These are phyloP conservation scores for Verticillium klebahnii DNA, from an alignment of 2,329 filamentous ascomycete genomes.

Conservation along the genomic window DNA sequence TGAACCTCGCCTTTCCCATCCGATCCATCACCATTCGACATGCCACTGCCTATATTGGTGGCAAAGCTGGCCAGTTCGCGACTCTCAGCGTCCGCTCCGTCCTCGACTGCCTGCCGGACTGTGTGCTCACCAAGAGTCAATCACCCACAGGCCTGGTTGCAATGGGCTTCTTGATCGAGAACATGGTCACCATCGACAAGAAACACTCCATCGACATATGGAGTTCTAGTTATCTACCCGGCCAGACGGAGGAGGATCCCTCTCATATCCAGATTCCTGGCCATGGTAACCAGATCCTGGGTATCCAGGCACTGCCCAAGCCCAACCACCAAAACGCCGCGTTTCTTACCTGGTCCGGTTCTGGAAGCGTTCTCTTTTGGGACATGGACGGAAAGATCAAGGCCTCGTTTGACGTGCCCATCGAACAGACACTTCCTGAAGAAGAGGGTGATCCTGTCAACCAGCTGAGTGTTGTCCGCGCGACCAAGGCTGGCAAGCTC, in stretches of 20 bases:
- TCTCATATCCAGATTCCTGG: conserved; percentile 55
- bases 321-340: conserved; percentile 60
- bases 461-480: conserved; percentile 54
- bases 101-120: conserved; percentile 33
- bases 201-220: conserved; percentile 71
- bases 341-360: conserved; percentile 86
- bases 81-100: conserved; percentile 47
- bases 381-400: conserved; percentile 65
- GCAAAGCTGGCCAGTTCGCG: conserved; percentile 57
- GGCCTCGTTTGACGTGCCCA: conserved; percentile 57
- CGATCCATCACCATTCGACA: conserved; percentile 61
- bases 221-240: conserved; percentile 40
- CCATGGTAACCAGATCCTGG: conserved; percentile 63
- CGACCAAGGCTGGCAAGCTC: conserved; percentile 56
- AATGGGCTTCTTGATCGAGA: conserved; percentile 62
- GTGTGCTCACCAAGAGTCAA: conserved; percentile 32
- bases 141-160: conserved; percentile 51
- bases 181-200: conserved; percentile 71
- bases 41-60: conserved; percentile 61
- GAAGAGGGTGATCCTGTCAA: conserved; percentile 50
- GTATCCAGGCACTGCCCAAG: conserved; percentile 61
- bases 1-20: conserved; percentile 63
- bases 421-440: conserved; percentile 57
- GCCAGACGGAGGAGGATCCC: conserved; percentile 28
- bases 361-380: conserved; percentile 82